Percentiles rank a stretch among this genome's conserved stretches.
phyloP scores from a whole-genome alignment of 202 grass and related monocot species.

The Setaria italica region DNA sequence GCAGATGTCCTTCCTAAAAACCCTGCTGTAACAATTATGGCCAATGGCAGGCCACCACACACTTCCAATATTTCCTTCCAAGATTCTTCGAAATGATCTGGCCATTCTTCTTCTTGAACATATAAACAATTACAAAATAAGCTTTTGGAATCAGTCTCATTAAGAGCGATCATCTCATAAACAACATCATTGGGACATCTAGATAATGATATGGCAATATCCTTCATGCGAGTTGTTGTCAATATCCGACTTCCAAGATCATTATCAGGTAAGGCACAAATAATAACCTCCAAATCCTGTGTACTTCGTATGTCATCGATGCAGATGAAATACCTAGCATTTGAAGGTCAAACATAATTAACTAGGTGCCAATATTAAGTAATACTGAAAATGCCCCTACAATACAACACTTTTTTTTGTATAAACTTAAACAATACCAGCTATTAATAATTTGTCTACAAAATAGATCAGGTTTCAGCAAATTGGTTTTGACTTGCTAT shows the following conservation, averaged over 20 bases:
- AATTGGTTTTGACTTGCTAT: constrained; percentile 6
- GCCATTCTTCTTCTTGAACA: constrained; percentile 33
- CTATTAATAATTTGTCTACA: not conserved
- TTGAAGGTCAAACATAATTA: not conserved
- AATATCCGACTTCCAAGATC: constrained; percentile 31
- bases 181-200: constrained; percentile 13
- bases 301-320: constrained; percentile 30
- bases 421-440: not conserved
- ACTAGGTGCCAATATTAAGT: not conserved
- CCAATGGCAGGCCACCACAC: constrained; percentile 45
- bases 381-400: not conserved
- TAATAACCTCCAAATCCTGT: not conserved
- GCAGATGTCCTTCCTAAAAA: constrained; percentile 25
- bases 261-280: constrained; percentile 29
- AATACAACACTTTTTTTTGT: not conserved
- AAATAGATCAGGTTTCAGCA: not conserved
- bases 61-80: constrained; percentile 8
- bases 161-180: constrained; percentile 31
- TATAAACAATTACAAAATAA: constrained; percentile 4
- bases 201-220: constrained; percentile 17
- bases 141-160: constrained; percentile 16
- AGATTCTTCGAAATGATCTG: not conserved
- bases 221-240: constrained; percentile 17
- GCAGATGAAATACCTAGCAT: constrained; percentile 31
- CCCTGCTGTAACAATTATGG: constrained; percentile 33